Percentiles rank a stretch among this genome's conserved stretches.
Conservation (phyloP, 2,329 filamentous ascomycete species). For the Tolypocladium album region DNA sequence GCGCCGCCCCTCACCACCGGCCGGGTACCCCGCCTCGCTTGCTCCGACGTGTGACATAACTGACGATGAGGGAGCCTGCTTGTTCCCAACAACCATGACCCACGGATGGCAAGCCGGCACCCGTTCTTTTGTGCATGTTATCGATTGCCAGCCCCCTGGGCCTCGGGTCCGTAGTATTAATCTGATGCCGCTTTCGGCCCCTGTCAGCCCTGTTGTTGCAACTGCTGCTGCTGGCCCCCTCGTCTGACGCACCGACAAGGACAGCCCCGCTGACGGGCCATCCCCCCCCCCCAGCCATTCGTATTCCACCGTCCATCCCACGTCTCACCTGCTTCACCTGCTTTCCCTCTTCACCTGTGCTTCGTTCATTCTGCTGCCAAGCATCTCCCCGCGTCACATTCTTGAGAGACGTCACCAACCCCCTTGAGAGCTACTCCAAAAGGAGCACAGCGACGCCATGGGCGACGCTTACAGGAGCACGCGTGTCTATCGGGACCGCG, state of each 20-base stretch:
- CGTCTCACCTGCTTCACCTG: not conserved
- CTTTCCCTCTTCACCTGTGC: not conserved
- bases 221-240: not conserved
- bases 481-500: slow-evolving; percentile 22
- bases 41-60: not conserved
- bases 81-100: not conserved
- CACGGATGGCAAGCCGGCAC: not conserved
- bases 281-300: not conserved
- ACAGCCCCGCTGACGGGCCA: not conserved
- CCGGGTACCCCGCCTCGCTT: not conserved
- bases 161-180: too few relatives aligned
- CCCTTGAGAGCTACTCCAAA: not conserved
- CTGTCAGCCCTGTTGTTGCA: not conserved
- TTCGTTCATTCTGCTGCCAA: not conserved
- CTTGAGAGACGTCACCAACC: not conserved
- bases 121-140: not conserved
- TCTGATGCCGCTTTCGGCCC: not conserved
- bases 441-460: slow-evolving; percentile 1
- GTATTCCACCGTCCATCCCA: not conserved
- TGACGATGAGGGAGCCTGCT: not conserved
- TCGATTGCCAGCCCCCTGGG: not conserved
- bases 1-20: not conserved
- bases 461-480: slow-evolving; percentile 7
- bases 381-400: not conserved
- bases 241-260: not conserved